These are phyloP conservation scores for Polytolypa hystricis DNA, from an alignment of 2,329 filamentous ascomycete species.

Conservation along the genomic window DNA sequence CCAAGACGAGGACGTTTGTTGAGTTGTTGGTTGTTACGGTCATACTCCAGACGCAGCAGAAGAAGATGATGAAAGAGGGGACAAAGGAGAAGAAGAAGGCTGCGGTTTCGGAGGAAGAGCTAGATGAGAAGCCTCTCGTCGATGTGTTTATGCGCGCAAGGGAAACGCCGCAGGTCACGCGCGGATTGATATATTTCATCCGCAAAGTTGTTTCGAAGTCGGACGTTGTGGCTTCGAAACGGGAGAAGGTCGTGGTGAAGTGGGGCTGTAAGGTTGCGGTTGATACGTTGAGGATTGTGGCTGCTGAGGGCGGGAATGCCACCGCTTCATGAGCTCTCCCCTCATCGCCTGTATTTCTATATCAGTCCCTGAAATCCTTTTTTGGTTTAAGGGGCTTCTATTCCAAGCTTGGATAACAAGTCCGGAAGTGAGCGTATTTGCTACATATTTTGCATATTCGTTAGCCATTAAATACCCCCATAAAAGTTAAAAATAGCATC, in stretches of 20 bases:
- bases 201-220: slow-evolving; percentile 62
- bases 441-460: too few species aligned
- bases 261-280: slow-evolving; percentile 33
- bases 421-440: too few species aligned
- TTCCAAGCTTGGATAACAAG: slow-evolving; percentile 6
- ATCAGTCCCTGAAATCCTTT: background rate
- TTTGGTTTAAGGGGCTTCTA: slow-evolving; percentile 1
- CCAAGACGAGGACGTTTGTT: slow-evolving; percentile 65
- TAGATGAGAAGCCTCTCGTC: slow-evolving; percentile 48
- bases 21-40: slow-evolving; percentile 70
- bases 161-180: slow-evolving; percentile 56
- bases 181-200: slow-evolving; percentile 69
- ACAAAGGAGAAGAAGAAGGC: slow-evolving; percentile 16
- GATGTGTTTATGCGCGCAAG: slow-evolving; percentile 56
- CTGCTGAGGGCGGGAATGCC: slow-evolving; percentile 6
- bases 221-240: slow-evolving; percentile 39
- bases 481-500: slow-evolving; percentile 7
- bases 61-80: slow-evolving; percentile 19
- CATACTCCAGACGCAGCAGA: slow-evolving; percentile 55
- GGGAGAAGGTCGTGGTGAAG: slow-evolving; percentile 42
- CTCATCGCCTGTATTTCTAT: background rate
- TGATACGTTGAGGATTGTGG: slow-evolving; percentile 29
- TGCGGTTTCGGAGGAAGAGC: slow-evolving; percentile 19
- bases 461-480: too few species aligned
- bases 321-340: slow-evolving; percentile 1